Base-by-base conservation (phyloP, 164 flowering plant genomes). In the Macadamia integrifolia region DNA sequence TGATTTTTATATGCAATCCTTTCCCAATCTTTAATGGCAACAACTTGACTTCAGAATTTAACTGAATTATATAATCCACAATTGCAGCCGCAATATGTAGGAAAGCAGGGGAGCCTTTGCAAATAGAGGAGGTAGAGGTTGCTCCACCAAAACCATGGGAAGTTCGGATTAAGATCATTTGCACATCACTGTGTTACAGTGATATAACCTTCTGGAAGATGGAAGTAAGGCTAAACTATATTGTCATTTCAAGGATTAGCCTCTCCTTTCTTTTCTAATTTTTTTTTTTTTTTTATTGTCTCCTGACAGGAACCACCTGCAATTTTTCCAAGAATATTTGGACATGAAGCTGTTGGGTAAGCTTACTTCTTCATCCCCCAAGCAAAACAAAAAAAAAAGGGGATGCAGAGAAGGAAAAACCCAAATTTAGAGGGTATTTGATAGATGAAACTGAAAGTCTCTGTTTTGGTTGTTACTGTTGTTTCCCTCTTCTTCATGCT, bases 321-420 rank as follows among this genome's bases (percentile, higher is more conserved):
- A 6, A 73, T 58, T 61, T 77, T 74, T 69, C 94, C 94, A 3
- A 82, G 86, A 69, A 81, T 88, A 61, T 69, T 88, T 0, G 93
- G 93, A 3, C 93, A 86, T 61, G 94, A 88, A 65, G 87, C 94
- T n/a, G 69, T 82, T 14, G 94, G 94, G 93, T 88, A 69, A 79
- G 11, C 32, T 2, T 46, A 23, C 23, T 23, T 23, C 23, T 23
- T 23, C 23, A 23, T 23, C 23, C 23, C 23, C 23, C 23, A 23
- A 23, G 23, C n/a, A n/a, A n/a, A n/a, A n/a, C n/a, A n/a, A n/a
- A n/a, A 23, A 23, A 23, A 46, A 46, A 7, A 11, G 11, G 7
- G 50, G 11, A 46, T 46, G 7, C 7, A 46, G 50, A 7, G 9
- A 46, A 7, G 9, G 9, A 11, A 7, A 46, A 46, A 7, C 50